These are phyloP conservation scores for Solanum piurae DNA, from an alignment of 257 asterid species.

Conservation along the genomic window DNA sequence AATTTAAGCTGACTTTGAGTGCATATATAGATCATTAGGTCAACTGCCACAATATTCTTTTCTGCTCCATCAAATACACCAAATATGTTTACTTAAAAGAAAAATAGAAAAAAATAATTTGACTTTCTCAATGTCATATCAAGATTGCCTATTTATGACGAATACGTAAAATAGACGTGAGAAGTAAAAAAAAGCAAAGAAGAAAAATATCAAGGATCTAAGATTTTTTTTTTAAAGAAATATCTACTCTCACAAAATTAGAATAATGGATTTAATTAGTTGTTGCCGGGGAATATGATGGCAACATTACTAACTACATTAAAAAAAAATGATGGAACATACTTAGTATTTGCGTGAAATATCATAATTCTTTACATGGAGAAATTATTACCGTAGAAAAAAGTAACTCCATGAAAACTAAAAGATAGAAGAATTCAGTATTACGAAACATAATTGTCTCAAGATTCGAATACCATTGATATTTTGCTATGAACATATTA, in stretches of 20 bases:
- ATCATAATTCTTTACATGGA: neutral
- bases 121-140: neutral
- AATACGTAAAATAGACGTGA: neutral
- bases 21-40: neutral
- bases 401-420: neutral
- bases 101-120: neutral
- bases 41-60: neutral
- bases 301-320: neutral
- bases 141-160: neutral
- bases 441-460: neutral
- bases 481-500: neutral
- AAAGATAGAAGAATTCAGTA: neutral
- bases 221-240: neutral
- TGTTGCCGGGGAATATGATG: neutral
- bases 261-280: neutral
- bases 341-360: neutral
- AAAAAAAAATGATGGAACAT: neutral
- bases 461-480: neutral
- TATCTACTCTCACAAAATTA: neutral
- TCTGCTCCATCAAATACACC: neutral
- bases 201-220: neutral
- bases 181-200: neutral
- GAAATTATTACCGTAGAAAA: neutral
- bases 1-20: neutral
- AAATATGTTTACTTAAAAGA: neutral